phyloP scores from a whole-genome alignment of 805 yeast species.

The Naumovozyma baii region DNA sequence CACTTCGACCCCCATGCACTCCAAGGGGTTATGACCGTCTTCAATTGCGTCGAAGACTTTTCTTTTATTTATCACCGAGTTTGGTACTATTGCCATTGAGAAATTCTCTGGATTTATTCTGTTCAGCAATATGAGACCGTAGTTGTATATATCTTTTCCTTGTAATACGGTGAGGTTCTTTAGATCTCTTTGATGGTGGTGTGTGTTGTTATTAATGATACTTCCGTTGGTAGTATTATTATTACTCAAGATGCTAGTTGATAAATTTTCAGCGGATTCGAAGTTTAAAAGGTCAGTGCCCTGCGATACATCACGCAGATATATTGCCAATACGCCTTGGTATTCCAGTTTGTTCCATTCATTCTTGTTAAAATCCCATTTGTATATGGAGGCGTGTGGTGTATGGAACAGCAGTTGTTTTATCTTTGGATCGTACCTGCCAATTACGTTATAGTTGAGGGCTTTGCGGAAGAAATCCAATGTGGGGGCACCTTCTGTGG shows the following conservation, averaged over 20 bases:
- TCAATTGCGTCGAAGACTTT: conserved; percentile 28
- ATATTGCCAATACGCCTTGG: conserved; percentile 62
- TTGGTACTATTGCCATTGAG: conserved; percentile 57
- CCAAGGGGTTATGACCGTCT: conserved; percentile 25
- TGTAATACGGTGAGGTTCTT: conserved; percentile 13
- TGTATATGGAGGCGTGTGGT: conserved; percentile 63
- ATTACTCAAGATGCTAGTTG: conserved; percentile 2
- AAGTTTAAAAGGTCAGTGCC: conserved; percentile 7
- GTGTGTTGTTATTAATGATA: conserved; percentile 1
- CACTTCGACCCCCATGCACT: conserved; percentile 54
- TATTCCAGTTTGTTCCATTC: conserved; percentile 66
- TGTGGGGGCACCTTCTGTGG: not conserved
- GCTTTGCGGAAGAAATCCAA: conserved; percentile 58
- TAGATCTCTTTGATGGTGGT: conserved; percentile 4
- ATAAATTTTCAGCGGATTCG: conserved; percentile 9
- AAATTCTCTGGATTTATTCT: conserved; percentile 61
- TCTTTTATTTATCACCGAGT: conserved; percentile 37
- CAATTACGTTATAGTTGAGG: conserved; percentile 64
- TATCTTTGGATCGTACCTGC: conserved; percentile 64
- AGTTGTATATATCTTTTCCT: conserved; percentile 40
- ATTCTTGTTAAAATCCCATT: conserved; percentile 44
- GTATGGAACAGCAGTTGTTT: conserved; percentile 59
- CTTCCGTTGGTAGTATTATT: conserved; percentile 2
- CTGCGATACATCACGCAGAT: conserved; percentile 40
- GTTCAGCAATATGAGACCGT: conserved; percentile 62